phyloP scores from a whole-genome alignment of 2,329 filamentous ascomycete species.

The Zymoseptoria tritici region DNA sequence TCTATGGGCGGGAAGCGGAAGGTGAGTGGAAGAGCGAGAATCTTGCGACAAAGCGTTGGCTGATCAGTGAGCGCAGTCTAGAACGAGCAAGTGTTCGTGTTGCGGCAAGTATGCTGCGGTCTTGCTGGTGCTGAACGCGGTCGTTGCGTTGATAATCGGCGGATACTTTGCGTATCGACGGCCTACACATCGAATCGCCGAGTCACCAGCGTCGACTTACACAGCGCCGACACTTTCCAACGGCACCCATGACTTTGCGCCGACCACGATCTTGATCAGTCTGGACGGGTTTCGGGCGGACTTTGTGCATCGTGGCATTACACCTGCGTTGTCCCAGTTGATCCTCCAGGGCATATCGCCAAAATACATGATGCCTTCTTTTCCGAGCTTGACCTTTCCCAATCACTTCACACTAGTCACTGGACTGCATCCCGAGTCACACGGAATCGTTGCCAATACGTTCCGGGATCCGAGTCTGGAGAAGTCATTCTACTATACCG shows the following conservation, averaged over 20 bases:
- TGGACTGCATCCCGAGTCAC: conserved; percentile 83
- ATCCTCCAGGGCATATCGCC: conserved; percentile 80
- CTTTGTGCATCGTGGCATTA: conserved; percentile 75
- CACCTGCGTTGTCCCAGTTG: conserved; percentile 72
- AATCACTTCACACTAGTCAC: conserved; percentile 91
- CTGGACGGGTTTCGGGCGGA: conserved; percentile 94
- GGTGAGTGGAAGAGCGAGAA: conserved; percentile 20
- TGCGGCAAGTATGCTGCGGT: conserved; percentile 35
- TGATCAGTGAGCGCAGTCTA: background rate
- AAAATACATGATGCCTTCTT: conserved; percentile 86
- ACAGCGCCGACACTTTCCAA: conserved; percentile 49
- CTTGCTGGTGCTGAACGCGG: conserved; percentile 40
- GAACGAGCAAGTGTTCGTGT: conserved; percentile 29
- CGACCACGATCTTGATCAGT: conserved; percentile 88
- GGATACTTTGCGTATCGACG: conserved; percentile 37
- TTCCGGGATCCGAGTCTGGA: conserved; percentile 80
- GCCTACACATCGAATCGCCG: background rate
- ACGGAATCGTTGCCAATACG: conserved; percentile 86
- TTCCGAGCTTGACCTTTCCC: conserved; percentile 93
- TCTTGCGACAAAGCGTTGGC: background rate
- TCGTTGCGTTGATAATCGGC: conserved; percentile 48
- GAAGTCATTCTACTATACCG: conserved; percentile 82
- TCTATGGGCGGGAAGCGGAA: conserved; percentile 22
- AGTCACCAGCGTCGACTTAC: background rate
- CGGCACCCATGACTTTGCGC: conserved; percentile 79